Base-by-base conservation (phyloP, 2,329 filamentous ascomycete genomes). In the Byssoonygena ceratinophila region DNA sequence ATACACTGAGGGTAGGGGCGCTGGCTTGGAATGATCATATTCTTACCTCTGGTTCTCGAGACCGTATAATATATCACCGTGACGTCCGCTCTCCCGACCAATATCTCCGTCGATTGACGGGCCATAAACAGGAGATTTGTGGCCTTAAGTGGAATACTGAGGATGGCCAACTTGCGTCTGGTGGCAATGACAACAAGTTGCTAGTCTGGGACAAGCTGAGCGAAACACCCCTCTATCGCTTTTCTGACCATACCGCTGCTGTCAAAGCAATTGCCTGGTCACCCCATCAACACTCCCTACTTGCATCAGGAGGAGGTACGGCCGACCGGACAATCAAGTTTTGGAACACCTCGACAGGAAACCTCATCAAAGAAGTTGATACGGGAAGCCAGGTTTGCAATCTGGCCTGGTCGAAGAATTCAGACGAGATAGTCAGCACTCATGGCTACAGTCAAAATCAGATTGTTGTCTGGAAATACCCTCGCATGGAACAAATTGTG, bases 381-480 rank as follows among this genome's bases (percentile, higher is more conserved):
- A 98, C 92, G 0, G 92, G 92, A 46, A 95, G 88, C 63, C 92
- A 98, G 68, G 92, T 98, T n/a, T 98, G 92, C 72, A 98, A 98
- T 64, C 76, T 98, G 40, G 87, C 90, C 3, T 98, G 94, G 90
- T 92, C 85, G 16, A 94, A 94, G 65, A 95, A 96, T 68, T 95
- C 88, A 6, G 95, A 96, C 66, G 92, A 98, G 69, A 89, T 98
- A 54, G 91, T 98, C 51, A 91, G 85, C 47, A 98, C 92, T 0
- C 92, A 98, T 65, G 92, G 92, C 5, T 98, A 96, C 72, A 91
- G 85, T 60, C 92, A 98, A 66, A 96, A 98, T 67, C 92, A 97
- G 68, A 96, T 98, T 61, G 91, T 97, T 34, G 88, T 98, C 52
- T 98, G 92, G 92, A 98, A 98, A 65, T 98, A 98, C 65, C 92